Percentiles rank a stretch among this genome's conserved stretches.
Evolutionary conservation across 2,329 filamentous ascomycete species (phyloP).

Genomic region (Ceratocystis papillata): DNA sequence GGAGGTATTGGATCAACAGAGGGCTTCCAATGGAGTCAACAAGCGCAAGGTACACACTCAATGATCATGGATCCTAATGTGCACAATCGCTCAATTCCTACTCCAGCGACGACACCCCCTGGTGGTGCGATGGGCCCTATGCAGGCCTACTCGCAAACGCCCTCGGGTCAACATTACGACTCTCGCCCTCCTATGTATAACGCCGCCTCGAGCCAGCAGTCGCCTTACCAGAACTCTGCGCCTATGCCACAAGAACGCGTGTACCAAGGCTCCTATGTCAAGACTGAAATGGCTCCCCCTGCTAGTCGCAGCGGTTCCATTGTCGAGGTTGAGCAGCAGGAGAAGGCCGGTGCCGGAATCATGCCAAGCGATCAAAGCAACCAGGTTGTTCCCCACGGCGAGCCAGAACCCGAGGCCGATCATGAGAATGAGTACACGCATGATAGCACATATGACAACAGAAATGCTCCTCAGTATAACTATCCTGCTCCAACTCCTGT

Average conservation of each 20-base stretch:
- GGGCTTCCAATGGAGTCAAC: slow-evolving; percentile 63
- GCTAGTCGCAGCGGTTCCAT: slow-evolving; percentile 39
- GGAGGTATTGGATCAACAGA: slow-evolving; percentile 62
- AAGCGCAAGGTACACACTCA: slow-evolving; percentile 53
- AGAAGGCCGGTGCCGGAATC: slow-evolving; percentile 59
- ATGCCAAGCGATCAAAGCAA: slow-evolving; percentile 41
- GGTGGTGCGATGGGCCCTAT: slow-evolving; percentile 66
- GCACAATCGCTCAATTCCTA: slow-evolving; percentile 76
- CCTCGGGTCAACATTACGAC: slow-evolving; percentile 58
- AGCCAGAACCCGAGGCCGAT: slow-evolving; percentile 60
- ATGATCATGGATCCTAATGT: slow-evolving; percentile 73
- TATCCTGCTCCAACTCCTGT: slow-evolving; percentile 61
- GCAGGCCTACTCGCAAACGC: slow-evolving; percentile 57
- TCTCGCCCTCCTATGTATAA: slow-evolving; percentile 69
- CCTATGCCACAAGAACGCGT: slow-evolving; percentile 52
- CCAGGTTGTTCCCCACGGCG: slow-evolving; percentile 44
- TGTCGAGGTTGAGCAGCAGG: slow-evolving; percentile 31
- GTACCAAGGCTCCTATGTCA: slow-evolving; percentile 61
- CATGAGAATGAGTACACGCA: slow-evolving; percentile 80
- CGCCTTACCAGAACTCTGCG: slow-evolving; percentile 57
- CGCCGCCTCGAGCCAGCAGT: slow-evolving; percentile 55
- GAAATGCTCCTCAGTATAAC: slow-evolving; percentile 58
- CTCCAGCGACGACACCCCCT: slow-evolving; percentile 83
- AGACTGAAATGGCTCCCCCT: slow-evolving; percentile 81
- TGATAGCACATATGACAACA: slow-evolving; percentile 61